Conservation (phyloP, 2,329 filamentous ascomycete genomes). For the Fusarium buxicola region DNA sequence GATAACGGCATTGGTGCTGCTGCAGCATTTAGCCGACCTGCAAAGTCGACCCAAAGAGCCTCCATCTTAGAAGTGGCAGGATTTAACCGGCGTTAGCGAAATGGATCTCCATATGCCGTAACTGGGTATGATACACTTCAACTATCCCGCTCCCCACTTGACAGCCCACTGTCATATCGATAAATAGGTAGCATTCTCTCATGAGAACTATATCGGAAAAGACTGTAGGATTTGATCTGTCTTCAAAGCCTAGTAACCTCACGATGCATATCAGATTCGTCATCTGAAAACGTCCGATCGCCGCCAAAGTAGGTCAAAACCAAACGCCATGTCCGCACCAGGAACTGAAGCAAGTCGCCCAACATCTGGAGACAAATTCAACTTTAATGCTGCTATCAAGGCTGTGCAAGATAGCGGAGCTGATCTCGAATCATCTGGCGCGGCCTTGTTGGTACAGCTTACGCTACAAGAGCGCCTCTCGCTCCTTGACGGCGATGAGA, state of each 20-base stretch:
- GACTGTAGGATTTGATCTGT: background rate
- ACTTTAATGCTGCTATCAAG: background rate
- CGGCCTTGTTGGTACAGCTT: background rate
- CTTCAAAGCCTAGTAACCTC: too few relatives aligned
- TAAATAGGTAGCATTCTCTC: too few relatives aligned
- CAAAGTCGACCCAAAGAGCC: background rate
- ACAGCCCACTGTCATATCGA: too few relatives aligned
- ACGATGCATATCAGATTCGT: background rate
- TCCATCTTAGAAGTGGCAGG: background rate
- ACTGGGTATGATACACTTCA: background rate
- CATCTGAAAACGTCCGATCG: background rate
- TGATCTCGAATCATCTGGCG: background rate
- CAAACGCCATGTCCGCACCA: background rate
- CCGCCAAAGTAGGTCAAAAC: background rate
- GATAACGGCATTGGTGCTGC: background rate
- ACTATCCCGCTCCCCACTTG: too few relatives aligned
- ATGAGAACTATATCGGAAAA: too few relatives aligned
- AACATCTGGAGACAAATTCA: background rate
- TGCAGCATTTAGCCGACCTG: background rate
- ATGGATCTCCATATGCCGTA: background rate
- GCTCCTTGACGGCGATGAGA: constrained; percentile 20
- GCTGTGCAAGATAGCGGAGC: background rate
- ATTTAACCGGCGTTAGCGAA: background rate
- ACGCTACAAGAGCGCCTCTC: constrained; percentile 1
- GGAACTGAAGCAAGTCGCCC: background rate